phyloP scores from a whole-genome alignment of 352 stramenopile species.

The Phytophthora hybrid region DNA sequence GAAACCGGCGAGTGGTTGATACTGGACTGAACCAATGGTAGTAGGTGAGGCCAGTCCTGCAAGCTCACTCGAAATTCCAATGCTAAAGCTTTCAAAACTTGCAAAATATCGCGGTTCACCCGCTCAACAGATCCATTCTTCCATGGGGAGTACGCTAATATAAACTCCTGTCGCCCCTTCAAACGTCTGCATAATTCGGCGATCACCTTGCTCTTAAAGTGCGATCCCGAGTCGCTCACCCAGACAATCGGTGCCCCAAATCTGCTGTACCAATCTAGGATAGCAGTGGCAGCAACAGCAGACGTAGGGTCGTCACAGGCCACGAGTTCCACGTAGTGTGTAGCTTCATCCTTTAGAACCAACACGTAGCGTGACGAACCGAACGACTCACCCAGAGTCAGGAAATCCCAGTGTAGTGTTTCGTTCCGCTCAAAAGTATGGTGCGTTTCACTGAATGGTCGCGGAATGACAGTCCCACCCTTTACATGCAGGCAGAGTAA shows the following conservation, averaged over 20 bases:
- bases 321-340: neutral
- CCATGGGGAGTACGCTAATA: constrained; percentile 4
- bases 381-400: constrained; percentile 17
- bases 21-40: neutral
- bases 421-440: constrained; percentile 16
- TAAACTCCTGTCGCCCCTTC: constrained; percentile 5
- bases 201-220: constrained; percentile 6
- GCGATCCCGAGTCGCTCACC: constrained; percentile 6
- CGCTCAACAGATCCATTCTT: constrained; percentile 9
- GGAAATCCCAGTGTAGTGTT: constrained; percentile 19
- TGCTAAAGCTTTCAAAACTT: constrained; percentile 4
- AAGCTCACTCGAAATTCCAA: constrained; percentile 9
- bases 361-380: constrained; percentile 12
- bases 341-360: constrained; percentile 23
- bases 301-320: constrained; percentile 7
- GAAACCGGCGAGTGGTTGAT: neutral
- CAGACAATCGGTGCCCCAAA: neutral
- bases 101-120: constrained; percentile 6
- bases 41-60: constrained; percentile 3
- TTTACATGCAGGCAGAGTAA: constrained; percentile 31
- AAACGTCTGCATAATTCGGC: neutral
- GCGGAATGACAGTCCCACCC: constrained; percentile 6
- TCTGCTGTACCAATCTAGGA: constrained; percentile 6
- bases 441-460: constrained; percentile 23
- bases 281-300: neutral